Evolutionary conservation across 2,329 filamentous ascomycete species (phyloP).

Genomic region (Pyrenophora tritici-repentis): DNA sequence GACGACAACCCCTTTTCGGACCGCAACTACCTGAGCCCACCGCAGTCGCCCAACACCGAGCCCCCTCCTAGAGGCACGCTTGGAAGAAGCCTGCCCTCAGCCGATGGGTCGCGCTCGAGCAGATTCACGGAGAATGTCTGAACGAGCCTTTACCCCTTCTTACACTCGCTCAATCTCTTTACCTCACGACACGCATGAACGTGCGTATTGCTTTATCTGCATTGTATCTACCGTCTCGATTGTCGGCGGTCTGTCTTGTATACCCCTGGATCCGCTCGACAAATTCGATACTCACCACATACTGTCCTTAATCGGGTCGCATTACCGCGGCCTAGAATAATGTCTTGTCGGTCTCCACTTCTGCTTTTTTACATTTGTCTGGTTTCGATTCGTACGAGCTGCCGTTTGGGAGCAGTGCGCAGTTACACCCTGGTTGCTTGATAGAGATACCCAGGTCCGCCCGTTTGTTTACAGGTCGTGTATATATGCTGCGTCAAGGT

Average conservation of each 20-base stretch:
- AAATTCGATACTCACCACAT: constrained; percentile 20
- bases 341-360: constrained; percentile 22
- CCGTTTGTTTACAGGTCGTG: constrained; percentile 17
- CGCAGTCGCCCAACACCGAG: constrained; percentile 45
- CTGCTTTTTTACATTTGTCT: constrained; percentile 7
- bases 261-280: constrained; percentile 23
- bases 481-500: constrained; percentile 11
- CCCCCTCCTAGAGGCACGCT: constrained; percentile 39
- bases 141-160: constrained; percentile 28
- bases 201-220: constrained; percentile 27
- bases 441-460: constrained; percentile 9
- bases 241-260: constrained; percentile 24
- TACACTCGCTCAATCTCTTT: constrained; percentile 22
- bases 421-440: constrained; percentile 22
- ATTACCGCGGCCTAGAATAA: constrained; percentile 23
- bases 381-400: constrained; percentile 17
- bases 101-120: constrained; percentile 53
- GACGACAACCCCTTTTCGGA: constrained; percentile 33
- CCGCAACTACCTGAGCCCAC: constrained; percentile 43
- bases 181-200: constrained; percentile 33
- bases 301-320: constrained; percentile 26
- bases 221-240: constrained; percentile 12
- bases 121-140: constrained; percentile 55
- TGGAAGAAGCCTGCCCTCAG: constrained; percentile 51
- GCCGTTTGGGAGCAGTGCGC: constrained; percentile 16